Base-by-base conservation (phyloP, 495 filamentous ascomycete genomes). In the Cudoniella acicularis region DNA sequence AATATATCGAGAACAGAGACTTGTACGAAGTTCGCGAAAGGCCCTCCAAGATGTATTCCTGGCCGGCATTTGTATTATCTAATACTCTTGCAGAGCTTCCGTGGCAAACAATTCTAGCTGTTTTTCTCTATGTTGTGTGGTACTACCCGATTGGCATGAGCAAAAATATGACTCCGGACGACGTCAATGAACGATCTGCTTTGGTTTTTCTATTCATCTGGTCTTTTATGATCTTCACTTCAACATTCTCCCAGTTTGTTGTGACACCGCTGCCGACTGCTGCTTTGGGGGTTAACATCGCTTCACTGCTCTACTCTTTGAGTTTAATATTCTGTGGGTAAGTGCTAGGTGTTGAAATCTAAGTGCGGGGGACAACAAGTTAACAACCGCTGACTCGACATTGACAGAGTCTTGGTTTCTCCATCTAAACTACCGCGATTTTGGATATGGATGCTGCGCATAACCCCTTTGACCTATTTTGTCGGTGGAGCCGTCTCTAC, bases 21-120 rank as follows among this genome's bases (percentile, higher is more conserved):
- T 75, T 96, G 0, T 97, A 92, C 70, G 92, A 96, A 70, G 87
- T 85, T 16, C 88, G 91, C 21, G 92, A 97, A 71, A 84, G 90
- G 3, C 90, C 88, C 0, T 89, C 88, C 49, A 93, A 91, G 69
- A 85, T 87, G 2, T 97, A 96, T 68, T 80, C 83, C 21, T 95
- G 91, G 85, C 76, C 85, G 66, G 85, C 87, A 22, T 95, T 96
- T 67, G 88, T 94, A 78, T 72, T 90, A 49, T 87, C 85, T 20
- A 87, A 90, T 71, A 87, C 91, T 58, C 72, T 89, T 13, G 85
- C 86, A 48, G 90, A 94, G 69, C 68, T 92, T 1, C 87, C 86
- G 0, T 92, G 88, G 85, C 87, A 90, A 60, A 81, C 83, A 1
- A 16, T 91, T 18, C 83, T 87, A 78, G 79, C 84, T 1, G 79